These are phyloP conservation scores for Epichloe sibirici DNA, from an alignment of 2,329 filamentous ascomycete species.

Conservation along the genomic window DNA sequence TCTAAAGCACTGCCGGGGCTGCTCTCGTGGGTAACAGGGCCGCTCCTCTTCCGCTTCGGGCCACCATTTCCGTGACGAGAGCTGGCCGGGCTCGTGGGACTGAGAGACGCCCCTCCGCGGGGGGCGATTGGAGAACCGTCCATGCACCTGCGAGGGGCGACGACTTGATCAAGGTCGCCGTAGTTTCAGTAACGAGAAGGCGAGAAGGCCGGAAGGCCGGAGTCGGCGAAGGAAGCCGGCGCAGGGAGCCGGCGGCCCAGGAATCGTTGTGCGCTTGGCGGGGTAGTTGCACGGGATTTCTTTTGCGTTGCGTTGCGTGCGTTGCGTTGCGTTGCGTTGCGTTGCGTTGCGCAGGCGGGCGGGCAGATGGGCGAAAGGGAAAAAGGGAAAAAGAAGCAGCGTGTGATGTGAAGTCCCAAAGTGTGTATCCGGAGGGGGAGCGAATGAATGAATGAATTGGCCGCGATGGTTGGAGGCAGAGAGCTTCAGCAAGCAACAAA, in stretches of 20 bases:
- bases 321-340: too few species aligned
- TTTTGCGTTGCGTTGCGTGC: too few species aligned
- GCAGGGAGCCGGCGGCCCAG: conserved; percentile 1
- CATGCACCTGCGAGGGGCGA: conserved; percentile 24
- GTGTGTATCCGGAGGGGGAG: not conserved
- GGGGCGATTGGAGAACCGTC: conserved; percentile 35
- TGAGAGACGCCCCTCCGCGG: conserved; percentile 35
- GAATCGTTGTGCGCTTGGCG: not conserved
- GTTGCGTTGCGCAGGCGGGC: not conserved
- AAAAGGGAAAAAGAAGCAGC: not conserved
- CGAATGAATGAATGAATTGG: conserved; percentile 1
- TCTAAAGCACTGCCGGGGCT: conserved; percentile 43
- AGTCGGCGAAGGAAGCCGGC: conserved; percentile 5
- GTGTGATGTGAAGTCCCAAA: not conserved
- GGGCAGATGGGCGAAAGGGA: not conserved
- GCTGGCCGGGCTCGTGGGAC: conserved; percentile 44
- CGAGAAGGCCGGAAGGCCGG: conserved; percentile 6
- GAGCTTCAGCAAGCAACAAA: not conserved
- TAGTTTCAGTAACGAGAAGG: conserved; percentile 2
- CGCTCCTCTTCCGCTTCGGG: conserved; percentile 47
- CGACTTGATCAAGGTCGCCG: conserved; percentile 10
- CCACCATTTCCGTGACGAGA: conserved; percentile 35
- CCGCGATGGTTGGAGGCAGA: not conserved
- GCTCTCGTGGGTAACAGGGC: conserved; percentile 40
- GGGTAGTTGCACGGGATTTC: conserved; percentile 4